phyloP scores from a whole-genome alignment of 1,284 basidiomycete genomes.

The Heliocybe sulcata region DNA sequence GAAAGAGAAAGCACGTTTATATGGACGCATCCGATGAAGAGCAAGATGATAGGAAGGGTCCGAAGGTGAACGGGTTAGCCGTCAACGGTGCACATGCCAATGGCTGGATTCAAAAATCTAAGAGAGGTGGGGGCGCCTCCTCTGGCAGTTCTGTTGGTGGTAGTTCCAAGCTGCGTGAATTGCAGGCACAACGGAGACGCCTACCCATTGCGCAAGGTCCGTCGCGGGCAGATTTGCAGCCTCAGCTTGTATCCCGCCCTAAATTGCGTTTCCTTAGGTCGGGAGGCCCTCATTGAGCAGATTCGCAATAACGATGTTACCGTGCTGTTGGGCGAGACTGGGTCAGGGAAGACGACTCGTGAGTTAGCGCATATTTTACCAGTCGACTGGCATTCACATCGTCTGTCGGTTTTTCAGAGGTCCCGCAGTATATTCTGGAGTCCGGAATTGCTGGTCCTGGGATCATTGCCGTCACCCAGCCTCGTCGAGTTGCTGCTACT shows the following conservation, averaged over 20 bases:
- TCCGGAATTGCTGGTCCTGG: conserved; percentile 56
- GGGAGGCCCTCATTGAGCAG: conserved; percentile 67
- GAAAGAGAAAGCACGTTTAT: conserved; percentile 17
- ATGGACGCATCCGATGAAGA: conserved; percentile 24
- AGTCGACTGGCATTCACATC: neutral
- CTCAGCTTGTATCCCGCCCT: neutral
- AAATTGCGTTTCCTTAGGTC: conserved; percentile 39
- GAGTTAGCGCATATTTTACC: conserved; percentile 22
- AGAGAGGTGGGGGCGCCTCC: conserved; percentile 4
- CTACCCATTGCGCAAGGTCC: conserved; percentile 76
- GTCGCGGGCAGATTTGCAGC: conserved; percentile 10
- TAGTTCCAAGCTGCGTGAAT: conserved; percentile 7
- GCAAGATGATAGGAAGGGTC: conserved; percentile 10
- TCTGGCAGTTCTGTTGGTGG: conserved; percentile 3
- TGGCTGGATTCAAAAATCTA: conserved; percentile 12
- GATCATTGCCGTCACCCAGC: conserved; percentile 86
- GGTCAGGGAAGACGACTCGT: conserved; percentile 98
- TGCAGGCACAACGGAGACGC: conserved; percentile 59
- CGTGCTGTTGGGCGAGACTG: conserved; percentile 92
- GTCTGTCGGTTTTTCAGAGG: conserved; percentile 43
- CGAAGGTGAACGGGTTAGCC: neutral
- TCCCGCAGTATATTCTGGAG: conserved; percentile 86
- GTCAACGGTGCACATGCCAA: conserved; percentile 4
- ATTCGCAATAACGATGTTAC: conserved; percentile 81
- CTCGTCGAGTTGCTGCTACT: conserved; percentile 89